Evolutionary conservation across 129 eudicot genomes (phyloP).

Genomic region (Erigeron canadensis): DNA sequence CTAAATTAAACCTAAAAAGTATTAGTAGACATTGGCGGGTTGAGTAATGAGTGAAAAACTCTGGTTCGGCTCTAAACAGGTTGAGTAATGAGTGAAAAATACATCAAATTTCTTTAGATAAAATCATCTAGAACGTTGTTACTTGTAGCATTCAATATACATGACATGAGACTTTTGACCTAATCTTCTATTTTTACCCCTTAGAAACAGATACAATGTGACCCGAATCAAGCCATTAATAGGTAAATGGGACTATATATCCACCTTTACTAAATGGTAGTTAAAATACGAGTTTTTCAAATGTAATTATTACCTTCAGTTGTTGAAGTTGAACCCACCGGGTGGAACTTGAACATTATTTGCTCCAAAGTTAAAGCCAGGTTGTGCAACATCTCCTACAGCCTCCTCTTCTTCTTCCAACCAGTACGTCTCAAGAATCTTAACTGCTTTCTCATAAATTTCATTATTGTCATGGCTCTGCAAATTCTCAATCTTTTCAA

Average conservation of each 20-base stretch:
- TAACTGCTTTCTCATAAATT: constrained; percentile 77
- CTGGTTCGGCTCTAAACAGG: too few species aligned
- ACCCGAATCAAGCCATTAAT: not conserved
- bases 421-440: constrained; percentile 72
- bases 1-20: not conserved
- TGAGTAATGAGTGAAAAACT: too few species aligned
- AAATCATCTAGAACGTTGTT: too few species aligned
- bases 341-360: constrained; percentile 16
- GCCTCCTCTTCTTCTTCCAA: constrained; percentile 65
- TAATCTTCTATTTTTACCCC: too few species aligned
- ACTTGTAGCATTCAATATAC: too few species aligned
- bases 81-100: too few species aligned
- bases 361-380: constrained; percentile 14
- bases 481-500: constrained; percentile 72
- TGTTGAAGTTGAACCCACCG: constrained; percentile 17
- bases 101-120: too few species aligned
- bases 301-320: not conserved
- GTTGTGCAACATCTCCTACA: constrained; percentile 5
- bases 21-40: too few species aligned
- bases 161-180: too few species aligned
- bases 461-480: constrained; percentile 74
- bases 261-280: not conserved
- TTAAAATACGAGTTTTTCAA: not conserved
- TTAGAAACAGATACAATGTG: too few species aligned
- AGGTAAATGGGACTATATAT: not conserved